Evolutionary conservation across 2,329 filamentous ascomycete genomes (phyloP).

Genomic region (Dactylella cylindrospora): DNA sequence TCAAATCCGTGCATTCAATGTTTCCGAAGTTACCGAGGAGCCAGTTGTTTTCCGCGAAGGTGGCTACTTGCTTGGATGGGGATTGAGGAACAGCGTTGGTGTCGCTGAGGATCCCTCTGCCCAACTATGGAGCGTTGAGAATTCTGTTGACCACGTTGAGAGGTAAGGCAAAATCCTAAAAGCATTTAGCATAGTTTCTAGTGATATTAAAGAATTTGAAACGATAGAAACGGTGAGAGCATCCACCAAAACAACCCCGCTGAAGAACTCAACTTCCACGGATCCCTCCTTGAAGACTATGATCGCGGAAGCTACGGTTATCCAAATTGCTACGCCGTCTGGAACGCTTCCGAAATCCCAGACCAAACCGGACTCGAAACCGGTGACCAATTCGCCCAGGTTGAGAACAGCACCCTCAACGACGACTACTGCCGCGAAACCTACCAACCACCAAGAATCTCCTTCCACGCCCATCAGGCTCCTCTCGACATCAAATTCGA

Average conservation of each 20-base stretch:
- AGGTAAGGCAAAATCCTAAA: constrained; percentile 50
- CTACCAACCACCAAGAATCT: constrained; percentile 58
- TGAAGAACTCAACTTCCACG: constrained; percentile 73
- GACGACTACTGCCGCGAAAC: constrained; percentile 55
- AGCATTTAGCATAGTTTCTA: background rate
- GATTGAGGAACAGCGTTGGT: constrained; percentile 71
- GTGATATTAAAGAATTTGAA: background rate
- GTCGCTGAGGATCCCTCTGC: constrained; percentile 61
- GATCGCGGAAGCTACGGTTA: constrained; percentile 61
- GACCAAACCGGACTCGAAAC: constrained; percentile 53
- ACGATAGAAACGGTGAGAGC: constrained; percentile 56
- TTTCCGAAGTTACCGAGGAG: constrained; percentile 55
- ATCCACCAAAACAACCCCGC: constrained; percentile 68
- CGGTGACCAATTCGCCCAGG: constrained; percentile 59
- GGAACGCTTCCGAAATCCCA: constrained; percentile 59
- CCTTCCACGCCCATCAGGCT: constrained; percentile 67
- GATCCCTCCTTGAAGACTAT: constrained; percentile 60
- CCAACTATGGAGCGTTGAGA: constrained; percentile 66
- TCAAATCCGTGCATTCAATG: constrained; percentile 66
- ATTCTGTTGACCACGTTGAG: constrained; percentile 67
- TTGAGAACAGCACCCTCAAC: constrained; percentile 52
- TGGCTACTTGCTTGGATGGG: constrained; percentile 64
- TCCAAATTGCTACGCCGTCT: constrained; percentile 68
- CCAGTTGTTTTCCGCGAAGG: constrained; percentile 57
- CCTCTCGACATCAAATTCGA: constrained; percentile 72